A percentile compares a stretch with the other conserved stretches of the same genome.
Evolutionary conservation across 495 filamentous ascomycete genomes (phyloP).

Genomic region (Daldinia decipiens): DNA sequence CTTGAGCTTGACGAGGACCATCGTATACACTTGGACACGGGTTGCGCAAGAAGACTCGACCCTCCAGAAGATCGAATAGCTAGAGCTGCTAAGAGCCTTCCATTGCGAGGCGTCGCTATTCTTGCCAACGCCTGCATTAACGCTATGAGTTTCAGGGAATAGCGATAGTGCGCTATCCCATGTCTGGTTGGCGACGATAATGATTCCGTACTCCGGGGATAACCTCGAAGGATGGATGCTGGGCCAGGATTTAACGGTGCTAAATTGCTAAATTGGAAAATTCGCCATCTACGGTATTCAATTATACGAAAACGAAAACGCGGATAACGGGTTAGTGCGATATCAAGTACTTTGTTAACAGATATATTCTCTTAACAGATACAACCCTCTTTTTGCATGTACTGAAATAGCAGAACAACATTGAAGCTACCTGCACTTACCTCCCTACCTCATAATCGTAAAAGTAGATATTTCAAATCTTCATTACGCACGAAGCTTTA

Average conservation of each 20-base stretch:
- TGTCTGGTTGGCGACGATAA: conserved; percentile 21
- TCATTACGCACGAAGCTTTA: neutral
- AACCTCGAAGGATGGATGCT: neutral
- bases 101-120: conserved; percentile 41
- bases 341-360: neutral
- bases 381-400: neutral
- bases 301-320: neutral
- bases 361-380: neutral
- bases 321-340: neutral
- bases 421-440: no score
- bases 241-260: neutral
- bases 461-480: neutral
- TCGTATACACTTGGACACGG: conserved; percentile 29
- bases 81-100: conserved; percentile 33
- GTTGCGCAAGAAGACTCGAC: neutral
- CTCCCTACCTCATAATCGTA: no score
- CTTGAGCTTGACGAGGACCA: conserved; percentile 74
- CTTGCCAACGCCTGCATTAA: conserved; percentile 41
- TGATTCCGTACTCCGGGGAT: neutral
- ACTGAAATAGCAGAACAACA: neutral
- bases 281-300: neutral
- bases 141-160: conserved; percentile 5
- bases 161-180: conserved; percentile 34
- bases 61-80: conserved; percentile 2
- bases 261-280: neutral